Evolutionary conservation across 441 rosid species (phyloP).

Genomic region (Adansonia madagascariensis): DNA sequence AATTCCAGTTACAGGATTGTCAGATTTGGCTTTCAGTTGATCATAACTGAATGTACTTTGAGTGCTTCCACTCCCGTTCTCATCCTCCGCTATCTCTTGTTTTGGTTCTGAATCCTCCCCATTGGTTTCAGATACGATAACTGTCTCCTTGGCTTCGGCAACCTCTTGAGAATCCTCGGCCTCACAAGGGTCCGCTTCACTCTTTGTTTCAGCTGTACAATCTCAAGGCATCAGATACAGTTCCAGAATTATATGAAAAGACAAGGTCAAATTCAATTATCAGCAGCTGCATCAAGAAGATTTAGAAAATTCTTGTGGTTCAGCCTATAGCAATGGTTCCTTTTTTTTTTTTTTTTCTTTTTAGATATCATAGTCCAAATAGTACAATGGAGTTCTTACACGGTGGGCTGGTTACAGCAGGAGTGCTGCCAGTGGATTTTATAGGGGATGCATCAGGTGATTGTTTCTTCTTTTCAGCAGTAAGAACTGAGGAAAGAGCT

Average conservation of each 20-base stretch:
- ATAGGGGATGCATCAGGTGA: constrained; percentile 74
- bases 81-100: constrained; percentile 41
- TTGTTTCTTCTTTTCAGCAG: constrained; percentile 74
- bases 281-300: background rate
- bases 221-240: constrained; percentile 16
- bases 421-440: constrained; percentile 57
- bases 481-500: constrained; percentile 93
- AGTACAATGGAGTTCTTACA: constrained; percentile 43
- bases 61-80: constrained; percentile 37
- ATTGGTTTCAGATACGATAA: constrained; percentile 49
- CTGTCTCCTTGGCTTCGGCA: constrained; percentile 58
- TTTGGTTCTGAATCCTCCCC: constrained; percentile 40
- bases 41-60: constrained; percentile 72
- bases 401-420: constrained; percentile 48
- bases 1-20: constrained; percentile 61
- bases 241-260: constrained; percentile 11
- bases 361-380: constrained; percentile 3
- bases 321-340: constrained; percentile 6
- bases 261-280: constrained; percentile 21
- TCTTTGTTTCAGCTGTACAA: constrained; percentile 33
- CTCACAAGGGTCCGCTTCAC: constrained; percentile 36
- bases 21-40: constrained; percentile 84
- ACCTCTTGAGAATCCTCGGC: constrained; percentile 37
- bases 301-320: constrained; percentile 18
- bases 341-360: background rate